Conservation (phyloP, 2,329 filamentous ascomycete species). For the Dissoconium aciculare region DNA sequence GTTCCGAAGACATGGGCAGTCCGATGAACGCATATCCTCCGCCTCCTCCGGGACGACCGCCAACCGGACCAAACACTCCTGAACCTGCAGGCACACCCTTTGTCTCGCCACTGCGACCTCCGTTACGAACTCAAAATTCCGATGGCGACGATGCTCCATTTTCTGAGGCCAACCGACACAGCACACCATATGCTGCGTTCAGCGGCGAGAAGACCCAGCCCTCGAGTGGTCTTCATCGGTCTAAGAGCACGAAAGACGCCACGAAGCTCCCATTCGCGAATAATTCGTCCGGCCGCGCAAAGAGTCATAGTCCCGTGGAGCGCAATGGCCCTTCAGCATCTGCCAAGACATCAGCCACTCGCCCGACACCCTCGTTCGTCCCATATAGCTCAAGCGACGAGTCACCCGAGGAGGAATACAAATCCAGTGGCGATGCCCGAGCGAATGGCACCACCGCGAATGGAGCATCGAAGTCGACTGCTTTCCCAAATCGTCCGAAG, state of each 20-base stretch:
- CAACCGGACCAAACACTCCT: no score
- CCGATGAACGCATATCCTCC: constrained; percentile 16
- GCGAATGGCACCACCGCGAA: constrained; percentile 7
- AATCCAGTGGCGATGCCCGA: constrained; percentile 6
- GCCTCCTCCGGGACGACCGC: constrained; percentile 25
- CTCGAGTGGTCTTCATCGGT: constrained; percentile 36
- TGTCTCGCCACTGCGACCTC: constrained; percentile 23
- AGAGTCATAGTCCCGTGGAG: constrained; percentile 16
- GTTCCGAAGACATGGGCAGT: constrained; percentile 18
- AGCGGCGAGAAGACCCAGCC: constrained; percentile 44
- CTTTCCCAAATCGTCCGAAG: constrained; percentile 15
- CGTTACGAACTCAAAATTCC: constrained; percentile 19
- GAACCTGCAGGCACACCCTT: no score
- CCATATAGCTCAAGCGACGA: constrained; percentile 15
- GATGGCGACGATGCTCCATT: constrained; percentile 26
- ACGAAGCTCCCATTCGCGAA: constrained; percentile 16
- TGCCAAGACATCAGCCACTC: neutral
- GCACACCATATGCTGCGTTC: constrained; percentile 40
- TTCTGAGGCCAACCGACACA: constrained; percentile 33
- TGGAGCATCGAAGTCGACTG: constrained; percentile 6
- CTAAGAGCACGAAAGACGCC: constrained; percentile 37
- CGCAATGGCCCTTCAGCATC: neutral
- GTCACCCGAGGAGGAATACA: constrained; percentile 9
- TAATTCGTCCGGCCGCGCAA: constrained; percentile 6
- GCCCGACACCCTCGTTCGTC: constrained; percentile 4